Base-by-base conservation (phyloP, 2,329 filamentous ascomycete genomes). In the Ceratocystis lukuohia region DNA sequence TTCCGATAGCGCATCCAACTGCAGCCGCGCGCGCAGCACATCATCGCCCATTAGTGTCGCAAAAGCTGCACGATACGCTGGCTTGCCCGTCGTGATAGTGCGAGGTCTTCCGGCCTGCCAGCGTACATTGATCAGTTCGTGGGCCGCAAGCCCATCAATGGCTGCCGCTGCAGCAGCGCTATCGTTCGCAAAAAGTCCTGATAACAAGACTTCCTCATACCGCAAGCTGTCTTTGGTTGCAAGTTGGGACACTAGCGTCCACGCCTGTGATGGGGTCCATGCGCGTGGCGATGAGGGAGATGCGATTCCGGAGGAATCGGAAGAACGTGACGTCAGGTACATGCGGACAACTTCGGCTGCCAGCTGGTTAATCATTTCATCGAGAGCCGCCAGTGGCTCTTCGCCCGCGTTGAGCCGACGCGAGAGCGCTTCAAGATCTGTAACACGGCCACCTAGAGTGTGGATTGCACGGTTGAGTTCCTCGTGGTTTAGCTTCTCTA, bases 391-490 rank as follows among this genome's bases (percentile, higher is more conserved):
- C 69, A 81, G 82, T 0, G 94, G 94, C 1, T 82, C 88, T 74
- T 96, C 91, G 17, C 94, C 93, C 0, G 88, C 85, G 76, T 91
- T 90, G 71, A 99, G 88, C 20, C 94, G 84, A 45, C 93, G 85
- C n/a, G 92, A 88, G 56, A 99, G 84, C 72, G 94, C 95, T 73
- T 97, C 93, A 22, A 99, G 85, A 72, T 99, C 94, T 0, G 91
- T 96, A n/a, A 99, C 81, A 2, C 94, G 89, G 1, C 94, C 94
- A 25, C 94, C 94, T 1, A 99, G 82, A 0, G 86, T 82, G 33
- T 86, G 82, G 70, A 97, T 95, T 70, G 89, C 92, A 33, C 81
- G 81, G 71, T 96, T 91, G 1, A 99, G 81, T 69, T 92, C 89
- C 0, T 76, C 74, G 5, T 94, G 78, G 69, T 91, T 74, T 2